A percentile compares a stretch with the other conserved stretches of the same genome.
phyloP scores from a whole-genome alignment of 345 rosid genomes.

The Ricinus communis region DNA sequence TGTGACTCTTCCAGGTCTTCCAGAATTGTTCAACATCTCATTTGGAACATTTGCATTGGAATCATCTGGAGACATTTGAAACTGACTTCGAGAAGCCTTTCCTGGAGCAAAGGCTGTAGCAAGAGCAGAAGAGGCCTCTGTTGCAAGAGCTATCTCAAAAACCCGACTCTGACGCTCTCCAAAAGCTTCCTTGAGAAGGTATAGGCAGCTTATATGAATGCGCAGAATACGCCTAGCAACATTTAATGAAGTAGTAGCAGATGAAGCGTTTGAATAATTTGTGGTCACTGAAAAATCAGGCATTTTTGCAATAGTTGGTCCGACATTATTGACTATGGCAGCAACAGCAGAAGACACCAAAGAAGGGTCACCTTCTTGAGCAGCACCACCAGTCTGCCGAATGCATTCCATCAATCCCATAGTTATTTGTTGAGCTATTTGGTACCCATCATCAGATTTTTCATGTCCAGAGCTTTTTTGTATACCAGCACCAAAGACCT shows the following conservation, averaged over 20 bases:
- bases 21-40: conserved; percentile 49
- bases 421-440: conserved; percentile 79
- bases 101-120: conserved; percentile 61
- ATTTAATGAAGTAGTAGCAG: conserved; percentile 45
- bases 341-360: conserved; percentile 92
- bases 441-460: conserved; percentile 71
- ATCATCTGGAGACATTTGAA: conserved; percentile 82
- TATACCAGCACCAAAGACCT: conserved; percentile 52
- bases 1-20: conserved; percentile 55
- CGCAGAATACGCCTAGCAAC: conserved; percentile 69
- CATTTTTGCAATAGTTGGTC: conserved; percentile 59
- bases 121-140: conserved; percentile 82
- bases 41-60: conserved; percentile 41
- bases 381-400: conserved; percentile 92
- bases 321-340: conserved; percentile 75
- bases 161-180: conserved; percentile 96
- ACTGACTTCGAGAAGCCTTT: conserved; percentile 80
- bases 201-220: conserved; percentile 75
- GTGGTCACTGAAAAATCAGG: conserved; percentile 61
- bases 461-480: conserved; percentile 51
- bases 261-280: conserved; percentile 49
- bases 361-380: conserved; percentile 97
- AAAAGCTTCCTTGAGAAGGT: conserved; percentile 87
- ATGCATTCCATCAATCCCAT: conserved; percentile 74
- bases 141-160: conserved; percentile 95